phyloP scores from a whole-genome alignment of 208 protist species.

The Wallacemonas sp. region DNA sequence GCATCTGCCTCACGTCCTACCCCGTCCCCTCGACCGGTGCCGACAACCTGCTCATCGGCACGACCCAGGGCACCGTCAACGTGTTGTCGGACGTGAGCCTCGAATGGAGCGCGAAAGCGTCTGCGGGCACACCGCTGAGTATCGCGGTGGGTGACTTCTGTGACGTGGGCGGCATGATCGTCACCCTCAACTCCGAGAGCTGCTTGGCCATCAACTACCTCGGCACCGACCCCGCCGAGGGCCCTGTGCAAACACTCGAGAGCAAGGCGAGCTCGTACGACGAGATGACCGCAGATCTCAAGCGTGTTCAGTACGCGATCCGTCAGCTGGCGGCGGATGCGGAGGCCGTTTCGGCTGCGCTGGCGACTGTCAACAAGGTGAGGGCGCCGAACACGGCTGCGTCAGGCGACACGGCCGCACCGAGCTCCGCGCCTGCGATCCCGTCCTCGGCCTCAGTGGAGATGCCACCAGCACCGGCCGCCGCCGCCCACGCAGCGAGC shows the following conservation, averaged over 20 bases:
- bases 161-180: slow-evolving; percentile 77
- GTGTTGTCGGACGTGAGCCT: slow-evolving; percentile 86
- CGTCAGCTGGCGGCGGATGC: slow-evolving; percentile 19
- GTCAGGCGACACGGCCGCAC: too few relatives aligned
- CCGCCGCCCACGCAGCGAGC: not conserved
- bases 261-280: slow-evolving; percentile 78
- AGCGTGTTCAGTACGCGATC: slow-evolving; percentile 71
- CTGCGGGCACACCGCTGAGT: slow-evolving; percentile 41
- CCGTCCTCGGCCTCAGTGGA: not conserved
- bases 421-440: too few relatives aligned
- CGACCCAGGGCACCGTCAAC: slow-evolving; percentile 60
- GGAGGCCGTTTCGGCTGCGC: slow-evolving; percentile 6
- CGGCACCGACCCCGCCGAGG: slow-evolving; percentile 89
- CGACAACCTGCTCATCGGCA: slow-evolving; percentile 88
- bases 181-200: slow-evolving; percentile 66
- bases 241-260: slow-evolving; percentile 70
- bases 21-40: slow-evolving; percentile 35
- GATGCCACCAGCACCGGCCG: not conserved
- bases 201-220: slow-evolving; percentile 87
- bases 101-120: slow-evolving; percentile 86
- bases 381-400: too few relatives aligned
- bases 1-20: slow-evolving; percentile 61
- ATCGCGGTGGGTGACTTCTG: slow-evolving; percentile 67
- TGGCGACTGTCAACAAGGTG: not conserved
- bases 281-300: slow-evolving; percentile 85